phyloP scores from a whole-genome alignment of 148 eudicot species.

The Chenopodium quinoa region DNA sequence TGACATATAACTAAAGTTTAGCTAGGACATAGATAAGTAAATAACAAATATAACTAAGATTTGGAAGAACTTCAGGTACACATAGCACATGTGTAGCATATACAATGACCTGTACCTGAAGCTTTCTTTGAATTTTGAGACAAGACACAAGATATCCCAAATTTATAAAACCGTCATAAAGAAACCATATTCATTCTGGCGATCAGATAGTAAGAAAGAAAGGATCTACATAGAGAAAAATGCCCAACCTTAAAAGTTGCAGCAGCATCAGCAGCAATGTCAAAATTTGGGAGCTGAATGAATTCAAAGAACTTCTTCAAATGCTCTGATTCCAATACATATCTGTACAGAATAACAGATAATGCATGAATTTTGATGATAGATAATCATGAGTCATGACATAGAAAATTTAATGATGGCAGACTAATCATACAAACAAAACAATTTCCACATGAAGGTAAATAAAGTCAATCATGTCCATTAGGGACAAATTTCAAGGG shows the following conservation, averaged over 20 bases:
- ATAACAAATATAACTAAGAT: not conserved
- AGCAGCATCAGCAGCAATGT: slow-evolving; percentile 97
- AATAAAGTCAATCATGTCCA: not conserved
- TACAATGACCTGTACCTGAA: too few relatives aligned
- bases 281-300: slow-evolving; percentile 95
- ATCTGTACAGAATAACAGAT: slow-evolving; percentile 41
- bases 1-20: not conserved
- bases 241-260: slow-evolving; percentile 85
- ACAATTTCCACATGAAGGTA: too few relatives aligned
- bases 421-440: not conserved
- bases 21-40: not conserved
- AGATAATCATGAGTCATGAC: not conserved
- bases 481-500: not conserved
- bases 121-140: not conserved
- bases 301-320: slow-evolving; percentile 85
- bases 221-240: slow-evolving; percentile 9
- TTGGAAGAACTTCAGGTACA: not conserved
- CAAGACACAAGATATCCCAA: not conserved
- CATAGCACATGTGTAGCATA: not conserved
- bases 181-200: not conserved
- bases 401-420: not conserved
- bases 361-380: not conserved
- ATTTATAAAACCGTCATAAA: too few relatives aligned
- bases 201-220: not conserved
- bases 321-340: slow-evolving; percentile 85